Evolutionary conservation across 441 rosid genomes (phyloP).

Genomic region (Dalechampia spathulata): DNA sequence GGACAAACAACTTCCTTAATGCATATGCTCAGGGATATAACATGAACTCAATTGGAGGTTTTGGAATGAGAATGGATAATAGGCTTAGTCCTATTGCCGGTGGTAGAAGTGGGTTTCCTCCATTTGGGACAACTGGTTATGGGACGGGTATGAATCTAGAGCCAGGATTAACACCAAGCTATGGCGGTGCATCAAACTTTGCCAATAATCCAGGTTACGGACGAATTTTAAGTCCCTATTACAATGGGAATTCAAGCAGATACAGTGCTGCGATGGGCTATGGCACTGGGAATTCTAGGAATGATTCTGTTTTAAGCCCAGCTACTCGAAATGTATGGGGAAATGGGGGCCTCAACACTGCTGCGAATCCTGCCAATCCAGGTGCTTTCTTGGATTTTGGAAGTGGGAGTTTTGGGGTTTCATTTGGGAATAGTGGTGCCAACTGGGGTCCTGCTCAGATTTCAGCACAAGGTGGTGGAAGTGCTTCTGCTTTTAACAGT

Average conservation of each 20-base stretch:
- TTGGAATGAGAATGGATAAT: conserved; percentile 73
- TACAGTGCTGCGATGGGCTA: conserved; percentile 52
- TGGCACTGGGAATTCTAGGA: conserved; percentile 63
- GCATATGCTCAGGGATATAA: conserved; percentile 69
- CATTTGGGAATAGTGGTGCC: conserved; percentile 39
- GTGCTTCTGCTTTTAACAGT: conserved; percentile 37
- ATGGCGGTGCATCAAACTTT: conserved; percentile 49
- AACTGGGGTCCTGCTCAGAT: conserved; percentile 58
- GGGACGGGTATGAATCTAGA: conserved; percentile 73
- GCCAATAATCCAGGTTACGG: conserved; percentile 56
- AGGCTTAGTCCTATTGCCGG: conserved; percentile 66
- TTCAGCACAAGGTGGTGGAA: conserved; percentile 48
- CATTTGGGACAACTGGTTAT: conserved; percentile 57
- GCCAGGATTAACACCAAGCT: conserved; percentile 52
- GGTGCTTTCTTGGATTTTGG: conserved; percentile 44
- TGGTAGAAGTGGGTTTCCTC: conserved; percentile 62
- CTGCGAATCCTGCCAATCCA: conserved; percentile 41
- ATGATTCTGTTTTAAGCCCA: conserved; percentile 63
- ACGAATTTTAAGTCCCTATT: conserved; percentile 65
- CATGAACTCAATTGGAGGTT: conserved; percentile 61
- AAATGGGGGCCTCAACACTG: conserved; percentile 46
- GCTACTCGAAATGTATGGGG: conserved; percentile 71
- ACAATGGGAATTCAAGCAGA: conserved; percentile 63
- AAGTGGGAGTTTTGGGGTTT: conserved; percentile 46
- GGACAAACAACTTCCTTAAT: conserved; percentile 55